Evolutionary conservation across 108 stramenopile species (phyloP).

Genomic region (Pseudonitzschia pungens): DNA sequence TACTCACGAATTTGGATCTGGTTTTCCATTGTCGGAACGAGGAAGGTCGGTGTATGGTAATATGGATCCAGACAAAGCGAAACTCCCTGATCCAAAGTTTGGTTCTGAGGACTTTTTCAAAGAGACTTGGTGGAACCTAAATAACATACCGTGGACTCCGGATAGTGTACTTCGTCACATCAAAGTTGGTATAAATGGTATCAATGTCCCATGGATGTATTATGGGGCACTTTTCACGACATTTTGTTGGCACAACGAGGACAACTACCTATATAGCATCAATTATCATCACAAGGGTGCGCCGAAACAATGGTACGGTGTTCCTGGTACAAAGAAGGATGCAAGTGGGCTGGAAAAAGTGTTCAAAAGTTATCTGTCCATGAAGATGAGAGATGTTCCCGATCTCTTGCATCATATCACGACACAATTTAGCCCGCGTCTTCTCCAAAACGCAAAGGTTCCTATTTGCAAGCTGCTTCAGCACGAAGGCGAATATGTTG

Average conservation of each 20-base stretch:
- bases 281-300: conserved; percentile 97
- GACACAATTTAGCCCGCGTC: conserved; percentile 90
- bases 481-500: conserved; percentile 90
- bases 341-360: conserved; percentile 84
- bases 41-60: conserved; percentile 67
- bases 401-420: conserved; percentile 94
- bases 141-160: conserved; percentile 92
- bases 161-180: conserved; percentile 88
- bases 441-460: conserved; percentile 79
- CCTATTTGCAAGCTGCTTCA: conserved; percentile 90
- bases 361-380: conserved; percentile 86
- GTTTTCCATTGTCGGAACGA: conserved; percentile 83
- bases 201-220: conserved; percentile 97
- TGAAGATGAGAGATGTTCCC: conserved; percentile 91
- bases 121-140: conserved; percentile 97
- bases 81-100: conserved; percentile 71
- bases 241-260: conserved; percentile 99
- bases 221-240: conserved; percentile 95
- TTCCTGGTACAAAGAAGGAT: conserved; percentile 80
- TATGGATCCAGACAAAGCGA: conserved; percentile 42
- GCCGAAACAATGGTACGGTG: conserved; percentile 98
- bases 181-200: conserved; percentile 91
- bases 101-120: conserved; percentile 85
- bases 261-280: conserved; percentile 98
- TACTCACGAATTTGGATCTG: conserved; percentile 82